Base-by-base conservation (phyloP, 768 basidiomycete genomes). In the Piloderma croceum region DNA sequence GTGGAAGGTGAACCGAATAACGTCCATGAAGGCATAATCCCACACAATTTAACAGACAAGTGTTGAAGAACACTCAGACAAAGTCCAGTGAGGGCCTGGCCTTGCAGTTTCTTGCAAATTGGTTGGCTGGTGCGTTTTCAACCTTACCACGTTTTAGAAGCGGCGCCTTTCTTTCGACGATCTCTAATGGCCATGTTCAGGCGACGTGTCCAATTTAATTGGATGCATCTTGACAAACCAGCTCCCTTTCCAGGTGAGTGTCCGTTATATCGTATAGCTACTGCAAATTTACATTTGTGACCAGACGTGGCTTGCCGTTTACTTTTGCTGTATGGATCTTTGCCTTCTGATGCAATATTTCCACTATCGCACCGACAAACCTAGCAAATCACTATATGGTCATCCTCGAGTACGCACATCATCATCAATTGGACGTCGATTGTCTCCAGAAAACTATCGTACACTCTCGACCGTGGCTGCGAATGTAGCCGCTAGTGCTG, bases 181-280 rank as follows among this genome's bases (percentile, higher is more conserved):
- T 34, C 34, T 34, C 24, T 37, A 9, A 24, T 25, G 4, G n/a
- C 36, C 24, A 34, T 29, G 36, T 18, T 22, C 58, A 87, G 94
- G 94, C 36, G 96, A 99, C 64, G 67, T 86, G 18, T 91, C 92
- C 15, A 98, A 98, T 61, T 73, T 98, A 22, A 60, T 98, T 43
- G 93, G 90, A 7, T 92, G 90, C 57, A 64, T 97, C 44, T 69
- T 99, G 40, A 98, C 96, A 3, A 76, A 84, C 52, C 96, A 98
- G 57, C 73, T 96, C 12, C 90, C 91, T 17, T 98, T 99, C 61
- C 94, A 98, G 65, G 91, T 90, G 60, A 51, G 76, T 54, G 42
- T 34, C 24, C 12, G 17, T 15, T 27, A 37, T 19, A 36, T 40
- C 29, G 41, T 21, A 36, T 38, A 33, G 9, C 6, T 9, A 31